phyloP scores from a whole-genome alignment of 495 filamentous ascomycete genomes.

The Letharia columbiana region DNA sequence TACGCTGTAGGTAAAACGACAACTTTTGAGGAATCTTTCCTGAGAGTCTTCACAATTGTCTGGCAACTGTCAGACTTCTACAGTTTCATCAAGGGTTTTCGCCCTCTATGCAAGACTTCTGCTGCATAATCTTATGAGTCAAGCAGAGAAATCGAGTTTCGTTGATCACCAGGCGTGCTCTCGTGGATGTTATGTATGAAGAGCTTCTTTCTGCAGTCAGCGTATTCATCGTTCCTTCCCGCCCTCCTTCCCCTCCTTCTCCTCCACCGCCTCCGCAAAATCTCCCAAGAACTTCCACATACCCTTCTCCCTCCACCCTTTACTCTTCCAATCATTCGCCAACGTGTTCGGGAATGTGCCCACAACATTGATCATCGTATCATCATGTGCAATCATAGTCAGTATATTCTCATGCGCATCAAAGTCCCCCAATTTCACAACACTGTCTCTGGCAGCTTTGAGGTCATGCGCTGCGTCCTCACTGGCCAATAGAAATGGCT shows the following conservation, averaged over 20 bases:
- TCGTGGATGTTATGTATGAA: neutral
- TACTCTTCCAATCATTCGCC: conserved; percentile 42
- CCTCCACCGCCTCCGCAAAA: conserved; percentile 30
- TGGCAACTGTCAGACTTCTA: too few species aligned
- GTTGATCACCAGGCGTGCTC: too few species aligned
- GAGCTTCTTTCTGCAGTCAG: neutral
- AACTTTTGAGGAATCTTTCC: too few species aligned
- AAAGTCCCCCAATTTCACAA: conserved; percentile 36
- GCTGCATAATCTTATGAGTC: too few species aligned
- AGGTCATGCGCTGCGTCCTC: neutral
- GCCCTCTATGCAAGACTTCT: too few species aligned
- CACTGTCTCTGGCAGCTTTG: conserved; percentile 27
- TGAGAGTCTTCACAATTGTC: too few species aligned
- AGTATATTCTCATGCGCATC: conserved; percentile 45
- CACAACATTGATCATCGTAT: conserved; percentile 35
- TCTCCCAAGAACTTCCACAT: conserved; percentile 49
- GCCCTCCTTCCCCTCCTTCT: neutral
- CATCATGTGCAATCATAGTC: conserved; percentile 46
- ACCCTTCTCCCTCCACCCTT: conserved; percentile 41
- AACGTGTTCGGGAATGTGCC: conserved; percentile 41
- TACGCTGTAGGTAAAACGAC: too few species aligned
- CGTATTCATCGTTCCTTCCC: neutral
- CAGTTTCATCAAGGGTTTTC: too few species aligned
- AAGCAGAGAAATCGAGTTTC: too few species aligned
- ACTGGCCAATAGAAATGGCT: neutral